These are phyloP conservation scores for Parietichytrium sp. DNA, from an alignment of 108 stramenopile species.

Conservation along the genomic window DNA sequence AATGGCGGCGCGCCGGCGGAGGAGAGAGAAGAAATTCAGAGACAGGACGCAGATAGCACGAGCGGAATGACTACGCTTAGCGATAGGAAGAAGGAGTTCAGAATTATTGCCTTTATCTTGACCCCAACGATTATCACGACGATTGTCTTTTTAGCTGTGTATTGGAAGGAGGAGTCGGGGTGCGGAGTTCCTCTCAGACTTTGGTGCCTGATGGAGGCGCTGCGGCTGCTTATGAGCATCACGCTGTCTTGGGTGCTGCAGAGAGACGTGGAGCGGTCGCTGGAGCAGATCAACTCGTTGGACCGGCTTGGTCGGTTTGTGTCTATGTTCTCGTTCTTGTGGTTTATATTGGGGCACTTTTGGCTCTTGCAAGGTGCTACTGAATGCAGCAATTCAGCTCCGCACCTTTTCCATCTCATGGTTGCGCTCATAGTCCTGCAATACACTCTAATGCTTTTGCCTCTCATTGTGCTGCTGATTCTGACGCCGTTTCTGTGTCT, in stretches of 20 bases:
- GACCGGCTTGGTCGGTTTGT: conserved; percentile 1
- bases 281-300: not conserved
- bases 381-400: not conserved
- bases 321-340: conserved; percentile 29
- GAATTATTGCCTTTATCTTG: not conserved
- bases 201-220: conserved; percentile 11
- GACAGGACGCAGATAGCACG: not conserved
- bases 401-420: conserved; percentile 23
- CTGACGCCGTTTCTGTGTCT: conserved; percentile 26
- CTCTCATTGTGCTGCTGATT: conserved; percentile 14
- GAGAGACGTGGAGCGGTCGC: not conserved
- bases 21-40: not conserved
- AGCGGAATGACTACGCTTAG: not conserved
- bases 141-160: not conserved
- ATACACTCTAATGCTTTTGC: conserved; percentile 30
- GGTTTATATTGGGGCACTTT: conserved; percentile 29
- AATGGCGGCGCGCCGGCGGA: not conserved
- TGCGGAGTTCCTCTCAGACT: not conserved
- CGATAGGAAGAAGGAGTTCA: conserved; percentile 3
- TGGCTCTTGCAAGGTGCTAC: conserved; percentile 16
- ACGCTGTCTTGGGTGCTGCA: conserved; percentile 4
- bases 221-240: not conserved
- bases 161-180: not conserved
- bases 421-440: conserved; percentile 24
- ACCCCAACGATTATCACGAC: not conserved